A percentile compares a stretch with the other conserved stretches of the same genome.
phyloP scores from a whole-genome alignment of 208 protist species.

The Naegleria fowleri region DNA sequence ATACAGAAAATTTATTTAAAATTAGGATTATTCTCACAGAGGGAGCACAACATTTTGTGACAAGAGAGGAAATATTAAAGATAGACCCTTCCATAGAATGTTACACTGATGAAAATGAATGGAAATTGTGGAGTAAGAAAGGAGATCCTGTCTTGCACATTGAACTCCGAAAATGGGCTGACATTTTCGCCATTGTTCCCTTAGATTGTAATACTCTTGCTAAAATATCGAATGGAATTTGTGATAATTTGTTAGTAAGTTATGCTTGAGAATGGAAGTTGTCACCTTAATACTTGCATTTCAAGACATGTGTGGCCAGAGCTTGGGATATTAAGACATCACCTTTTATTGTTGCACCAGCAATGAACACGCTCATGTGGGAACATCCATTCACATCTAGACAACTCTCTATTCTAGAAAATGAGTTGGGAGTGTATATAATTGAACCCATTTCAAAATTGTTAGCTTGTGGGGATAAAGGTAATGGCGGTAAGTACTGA shows the following conservation, averaged over 20 bases:
- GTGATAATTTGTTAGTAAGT: conserved; percentile 76
- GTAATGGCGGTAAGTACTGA: background rate
- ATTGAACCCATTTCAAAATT: conserved; percentile 13
- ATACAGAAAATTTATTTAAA: background rate
- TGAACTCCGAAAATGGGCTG: conserved; percentile 84
- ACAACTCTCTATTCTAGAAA: conserved; percentile 60
- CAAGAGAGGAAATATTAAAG: background rate
- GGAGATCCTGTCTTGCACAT: conserved; percentile 80
- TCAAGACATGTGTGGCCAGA: conserved; percentile 81
- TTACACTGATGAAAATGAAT: conserved; percentile 25
- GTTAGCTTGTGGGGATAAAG: background rate
- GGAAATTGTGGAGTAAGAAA: conserved; percentile 19
- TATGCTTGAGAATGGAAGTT: conserved; percentile 6
- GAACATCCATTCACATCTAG: conserved; percentile 76
- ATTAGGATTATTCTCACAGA: background rate
- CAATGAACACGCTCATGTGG: conserved; percentile 98
- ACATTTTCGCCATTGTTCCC: conserved; percentile 88
- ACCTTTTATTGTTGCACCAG: conserved; percentile 87
- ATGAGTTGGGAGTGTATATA: background rate
- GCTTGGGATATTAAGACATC: conserved; percentile 81
- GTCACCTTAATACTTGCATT: too few species aligned
- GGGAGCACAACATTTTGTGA: background rate
- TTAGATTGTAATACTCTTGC: conserved; percentile 92
- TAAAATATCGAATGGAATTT: conserved; percentile 83
- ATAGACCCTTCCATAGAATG: background rate